These are phyloP conservation scores for Coelastrella sp. DNA, from an alignment of 139 green algal genomes.

Conservation along the genomic window DNA sequence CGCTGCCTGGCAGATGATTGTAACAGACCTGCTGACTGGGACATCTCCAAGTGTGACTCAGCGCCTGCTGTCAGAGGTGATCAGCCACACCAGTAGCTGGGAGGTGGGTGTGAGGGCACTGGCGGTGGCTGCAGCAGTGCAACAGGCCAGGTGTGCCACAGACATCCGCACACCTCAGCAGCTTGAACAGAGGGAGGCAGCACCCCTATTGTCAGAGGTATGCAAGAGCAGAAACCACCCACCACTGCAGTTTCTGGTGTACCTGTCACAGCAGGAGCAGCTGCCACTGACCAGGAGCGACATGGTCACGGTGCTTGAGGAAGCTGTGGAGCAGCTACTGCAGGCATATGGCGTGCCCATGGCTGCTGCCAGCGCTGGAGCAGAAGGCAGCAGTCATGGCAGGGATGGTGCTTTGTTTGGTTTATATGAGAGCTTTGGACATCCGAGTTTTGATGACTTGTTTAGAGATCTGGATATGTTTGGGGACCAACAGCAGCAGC, in stretches of 20 bases:
- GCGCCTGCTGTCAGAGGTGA: background rate
- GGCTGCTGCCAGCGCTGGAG: background rate
- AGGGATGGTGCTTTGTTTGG: background rate
- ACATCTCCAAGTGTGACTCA: background rate
- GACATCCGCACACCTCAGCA: background rate
- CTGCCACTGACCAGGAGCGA: background rate
- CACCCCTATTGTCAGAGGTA: background rate
- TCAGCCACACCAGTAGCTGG: background rate
- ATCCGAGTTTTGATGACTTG: constrained; percentile 11
- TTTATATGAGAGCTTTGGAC: background rate
- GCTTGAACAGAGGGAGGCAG: background rate
- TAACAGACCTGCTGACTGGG: constrained; percentile 19
- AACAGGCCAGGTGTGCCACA: background rate
- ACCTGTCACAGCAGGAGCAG: constrained; percentile 3
- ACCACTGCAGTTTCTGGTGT: background rate
- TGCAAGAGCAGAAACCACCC: constrained; percentile 4
- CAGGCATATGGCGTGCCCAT: background rate
- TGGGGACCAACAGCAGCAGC: constrained; percentile 4
- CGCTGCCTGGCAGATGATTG: constrained; percentile 18
- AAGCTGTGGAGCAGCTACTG: constrained; percentile 3
- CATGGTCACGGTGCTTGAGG: background rate
- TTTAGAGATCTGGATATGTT: constrained; percentile 17
- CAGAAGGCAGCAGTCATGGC: background rate
- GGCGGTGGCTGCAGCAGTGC: constrained; percentile 31
- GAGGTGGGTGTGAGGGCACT: constrained; percentile 19